phyloP scores from a whole-genome alignment of 2,329 filamentous ascomycete species.

The Alternaria infectoria region DNA sequence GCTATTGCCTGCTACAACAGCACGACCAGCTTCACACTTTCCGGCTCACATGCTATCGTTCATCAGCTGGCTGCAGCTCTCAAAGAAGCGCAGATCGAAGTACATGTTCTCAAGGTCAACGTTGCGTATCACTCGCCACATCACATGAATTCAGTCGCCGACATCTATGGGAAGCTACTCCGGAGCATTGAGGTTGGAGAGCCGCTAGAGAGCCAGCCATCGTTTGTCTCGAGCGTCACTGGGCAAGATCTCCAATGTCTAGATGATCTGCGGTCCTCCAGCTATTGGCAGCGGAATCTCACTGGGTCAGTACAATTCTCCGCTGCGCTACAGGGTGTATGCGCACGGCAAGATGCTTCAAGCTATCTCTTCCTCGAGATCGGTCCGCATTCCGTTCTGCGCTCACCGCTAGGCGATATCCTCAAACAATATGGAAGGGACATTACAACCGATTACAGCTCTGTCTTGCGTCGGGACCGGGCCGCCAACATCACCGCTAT shows the following conservation, averaged over 20 bases:
- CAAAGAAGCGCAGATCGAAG: conserved; percentile 47
- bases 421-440: conserved; percentile 3
- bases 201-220: not conserved
- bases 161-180: conserved; percentile 18
- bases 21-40: conserved; percentile 30
- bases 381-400: conserved; percentile 24
- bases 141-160: conserved; percentile 45
- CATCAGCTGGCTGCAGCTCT: conserved; percentile 39
- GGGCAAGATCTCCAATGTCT: conserved; percentile 4
- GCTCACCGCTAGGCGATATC: conserved; percentile 15
- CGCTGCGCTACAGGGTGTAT: conserved; percentile 26
- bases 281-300: conserved; percentile 27
- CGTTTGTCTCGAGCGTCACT: conserved; percentile 15
- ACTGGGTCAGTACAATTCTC: conserved; percentile 18
- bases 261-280: not conserved
- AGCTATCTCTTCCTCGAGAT: conserved; percentile 21
- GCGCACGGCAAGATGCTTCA: not conserved
- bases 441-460: conserved; percentile 13
- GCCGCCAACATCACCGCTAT: conserved; percentile 12
- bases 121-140: conserved; percentile 54
- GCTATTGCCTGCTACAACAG: conserved; percentile 45
- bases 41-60: conserved; percentile 39
- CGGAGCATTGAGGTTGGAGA: conserved; percentile 1
- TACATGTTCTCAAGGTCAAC: conserved; percentile 48
- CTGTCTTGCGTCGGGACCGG: conserved; percentile 11